A percentile compares a stretch with the other conserved stretches of the same genome.
Conservation (phyloP, 768 basidiomycete species). For the Kwoniella dendrophila region DNA sequence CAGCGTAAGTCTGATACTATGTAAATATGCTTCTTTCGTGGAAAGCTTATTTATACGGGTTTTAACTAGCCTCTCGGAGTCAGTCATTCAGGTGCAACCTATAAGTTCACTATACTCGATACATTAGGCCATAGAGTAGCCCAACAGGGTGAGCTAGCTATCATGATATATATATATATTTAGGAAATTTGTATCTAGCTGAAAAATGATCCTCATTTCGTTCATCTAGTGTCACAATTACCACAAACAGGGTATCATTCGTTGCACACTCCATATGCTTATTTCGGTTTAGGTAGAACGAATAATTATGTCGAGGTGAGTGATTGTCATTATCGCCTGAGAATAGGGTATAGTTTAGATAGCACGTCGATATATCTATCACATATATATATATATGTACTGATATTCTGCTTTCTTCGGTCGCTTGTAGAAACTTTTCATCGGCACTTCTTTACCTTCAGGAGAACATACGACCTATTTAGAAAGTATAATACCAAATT, state of each 20-base stretch:
- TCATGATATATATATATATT: neutral
- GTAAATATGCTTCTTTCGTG: neutral
- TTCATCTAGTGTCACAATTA: slow-evolving; percentile 74
- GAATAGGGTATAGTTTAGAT: too few species aligned
- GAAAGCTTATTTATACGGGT: neutral
- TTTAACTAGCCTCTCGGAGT: slow-evolving; percentile 79
- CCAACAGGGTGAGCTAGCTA: slow-evolving; percentile 69
- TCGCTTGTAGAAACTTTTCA: slow-evolving; percentile 76
- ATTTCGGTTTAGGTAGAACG: slow-evolving; percentile 93
- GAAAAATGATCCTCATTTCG: neutral
- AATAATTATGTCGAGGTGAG: slow-evolving; percentile 92
- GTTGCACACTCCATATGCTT: slow-evolving; percentile 86
- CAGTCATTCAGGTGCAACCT: slow-evolving; percentile 90
- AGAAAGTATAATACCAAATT: slow-evolving; percentile 97
- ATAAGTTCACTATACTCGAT: slow-evolving; percentile 95
- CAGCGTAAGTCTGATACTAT: slow-evolving; percentile 65
- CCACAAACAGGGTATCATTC: slow-evolving; percentile 91
- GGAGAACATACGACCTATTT: slow-evolving; percentile 80
- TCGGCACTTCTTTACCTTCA: slow-evolving; percentile 80
- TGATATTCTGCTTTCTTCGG: neutral
- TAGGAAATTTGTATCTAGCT: neutral
- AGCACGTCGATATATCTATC: too few species aligned
- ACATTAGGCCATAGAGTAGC: slow-evolving; percentile 84
- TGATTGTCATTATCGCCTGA: neutral
- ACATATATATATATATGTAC: too few species aligned